Evolutionary conservation across 345 rosid species (phyloP), one percentile per base, ranked within the genome.

Genomic region (Rubroshorea leprosula): DNA sequence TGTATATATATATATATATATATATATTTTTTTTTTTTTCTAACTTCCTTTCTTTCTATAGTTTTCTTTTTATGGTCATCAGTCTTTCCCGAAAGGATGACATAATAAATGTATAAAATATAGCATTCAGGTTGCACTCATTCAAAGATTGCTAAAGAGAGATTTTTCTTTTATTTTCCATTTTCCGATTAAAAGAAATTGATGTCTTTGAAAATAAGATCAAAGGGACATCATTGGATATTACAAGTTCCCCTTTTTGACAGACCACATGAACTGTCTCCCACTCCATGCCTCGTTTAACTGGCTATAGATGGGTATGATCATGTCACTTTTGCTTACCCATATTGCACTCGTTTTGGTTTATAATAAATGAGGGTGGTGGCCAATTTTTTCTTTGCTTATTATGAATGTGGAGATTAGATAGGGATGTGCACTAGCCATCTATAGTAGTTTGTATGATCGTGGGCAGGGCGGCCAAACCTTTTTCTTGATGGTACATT

Each of bases 191-290:
- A n/a, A n/a, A n/a, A n/a, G n/a, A n/a, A n/a, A n/a, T n/a, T n/a
- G n/a, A n/a, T 50, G 49, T 26, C 58, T 52, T 54, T 13, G 58
- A 62, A 47, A 68, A 54, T 39, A 29, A 45, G 58, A 52, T 65
- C 11, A 54, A 52, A 22, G 50, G 45, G 23, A 2, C 41, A 35
- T 35, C 41, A 35, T 35, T 35, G 41, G 41, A 35, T 35, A 35
- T 35, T 35, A 61, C 64, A 69, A 72, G 54, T 62, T 56, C 31
- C 62, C 54, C 72, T 68, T 79, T 61, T 66, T 13, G 74, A 78
- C 68, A 74, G 72, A 84, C 73, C 89, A 83, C 86, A 79, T 81
- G 95, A 84, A 76, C 80, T 82, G 92, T 84, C 82, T 77, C 81
- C 86, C 84, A 84, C 89, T 66, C 83, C 89, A 65, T 78, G 75